Evolutionary conservation across 805 yeast genomes (phyloP), one percentile per base, ranked within the genome.

Genomic region (Starmerella ratchasimensis): DNA sequence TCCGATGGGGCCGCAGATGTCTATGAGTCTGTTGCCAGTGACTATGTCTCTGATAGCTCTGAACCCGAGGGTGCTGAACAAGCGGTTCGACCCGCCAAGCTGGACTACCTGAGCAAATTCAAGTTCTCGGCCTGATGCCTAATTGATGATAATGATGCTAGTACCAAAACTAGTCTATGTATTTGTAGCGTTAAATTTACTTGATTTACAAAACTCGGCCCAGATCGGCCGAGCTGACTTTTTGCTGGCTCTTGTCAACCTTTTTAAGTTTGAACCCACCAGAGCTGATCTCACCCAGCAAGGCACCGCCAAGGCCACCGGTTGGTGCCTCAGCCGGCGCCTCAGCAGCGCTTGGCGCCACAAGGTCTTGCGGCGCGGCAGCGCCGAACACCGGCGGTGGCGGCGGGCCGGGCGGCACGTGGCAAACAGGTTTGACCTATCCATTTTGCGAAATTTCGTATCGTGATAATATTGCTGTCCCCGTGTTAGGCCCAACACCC

Each of bases 351-450:
- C 22, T n/a, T 17, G 60, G 47, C 8, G 62, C 46, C 5, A 34
- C 42, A 7, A 16, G 14, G 11, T 55, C 43, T 5, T 65, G 66
- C 14, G 64, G 50, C 11, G 70, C 65, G 10, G 72, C 63, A 5
- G 67, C 57, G 4, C 67, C 62, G 3, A 15, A n/a, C 15, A 64
- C 55, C 2, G 60, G 55, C 8, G 59, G 47, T 3, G 63, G 53
- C 7, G 57, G 56, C 4, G 56, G 54, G 17, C 55, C 36, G 17
- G 51, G 49, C n/a, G 48, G 33, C 6, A 58, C 57, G 3, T 55
- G 43, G n/a, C n/a, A n/a, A n/a, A n/a, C n/a, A n/a, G n/a, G n/a
- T n/a, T n/a, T n/a, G n/a, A n/a, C n/a, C n/a, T n/a, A n/a, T n/a
- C n/a, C n/a, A n/a, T n/a, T n/a, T n/a, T n/a, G n/a, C n/a, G n/a